These are phyloP conservation scores for Auriscalpium vulgare DNA, from an alignment of 768 basidiomycete genomes.

Conservation along the genomic window DNA sequence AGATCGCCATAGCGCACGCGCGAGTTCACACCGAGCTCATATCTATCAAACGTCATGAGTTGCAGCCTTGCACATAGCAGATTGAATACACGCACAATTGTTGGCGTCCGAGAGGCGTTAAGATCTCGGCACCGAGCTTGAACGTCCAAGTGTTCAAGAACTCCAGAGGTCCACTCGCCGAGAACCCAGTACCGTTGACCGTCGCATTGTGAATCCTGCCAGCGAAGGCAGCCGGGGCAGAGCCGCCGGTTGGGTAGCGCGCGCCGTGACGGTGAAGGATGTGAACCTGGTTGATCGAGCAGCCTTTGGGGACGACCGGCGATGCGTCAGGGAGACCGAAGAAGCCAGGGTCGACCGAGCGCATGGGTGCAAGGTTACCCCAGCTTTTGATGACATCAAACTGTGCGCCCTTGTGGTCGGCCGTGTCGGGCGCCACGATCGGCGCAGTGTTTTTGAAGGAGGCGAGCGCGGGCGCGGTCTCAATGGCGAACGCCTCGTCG, in stretches of 20 bases:
- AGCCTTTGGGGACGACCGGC: slow-evolving; percentile 37
- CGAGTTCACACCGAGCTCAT: slow-evolving; percentile 37
- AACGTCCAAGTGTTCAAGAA: slow-evolving; percentile 42
- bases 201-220: slow-evolving; percentile 16
- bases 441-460: slow-evolving; percentile 33
- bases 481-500: slow-evolving; percentile 19
- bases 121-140: slow-evolving; percentile 36
- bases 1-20: slow-evolving; percentile 40
- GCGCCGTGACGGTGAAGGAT: slow-evolving; percentile 36
- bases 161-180: slow-evolving; percentile 27
- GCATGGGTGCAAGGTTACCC: slow-evolving; percentile 45
- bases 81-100: slow-evolving; percentile 23
- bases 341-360: slow-evolving; percentile 34
- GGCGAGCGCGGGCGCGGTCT: slow-evolving; percentile 31
- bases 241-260: slow-evolving; percentile 31
- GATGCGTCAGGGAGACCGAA: slow-evolving; percentile 44
- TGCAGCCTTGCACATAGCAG: neutral
- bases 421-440: slow-evolving; percentile 30
- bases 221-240: slow-evolving; percentile 20
- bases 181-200: slow-evolving; percentile 21
- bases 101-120: slow-evolving; percentile 40
- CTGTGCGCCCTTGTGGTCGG: slow-evolving; percentile 21
- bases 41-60: slow-evolving; percentile 15
- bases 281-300: slow-evolving; percentile 37
- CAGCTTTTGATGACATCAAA: slow-evolving; percentile 40